Evolutionary conservation across 257 asterid species (phyloP), one percentile per base, ranked within the genome.

Genomic region (Sherardia arvensis): DNA sequence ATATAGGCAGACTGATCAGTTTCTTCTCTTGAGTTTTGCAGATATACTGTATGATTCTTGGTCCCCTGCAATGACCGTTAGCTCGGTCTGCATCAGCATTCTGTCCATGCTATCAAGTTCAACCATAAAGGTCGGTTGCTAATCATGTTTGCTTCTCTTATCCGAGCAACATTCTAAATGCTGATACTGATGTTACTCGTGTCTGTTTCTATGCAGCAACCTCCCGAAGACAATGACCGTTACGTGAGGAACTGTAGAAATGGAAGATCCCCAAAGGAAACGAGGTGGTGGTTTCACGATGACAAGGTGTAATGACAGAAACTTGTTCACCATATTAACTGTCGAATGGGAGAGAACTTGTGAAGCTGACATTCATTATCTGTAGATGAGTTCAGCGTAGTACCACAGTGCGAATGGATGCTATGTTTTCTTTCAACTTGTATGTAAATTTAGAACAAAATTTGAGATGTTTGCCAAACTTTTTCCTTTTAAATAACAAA

Each of bases 1-100:
- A 11, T 20, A 1, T 21, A 4, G 20, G 61, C 14, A 20, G 38
- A 17, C 8, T 30, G 47, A 11, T 0, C 14, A 17, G 15, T 47
- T 18, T 48, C 7, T 78, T 33, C 38, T 59, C 26, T 53, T 59
- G 11, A 55, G 17, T 26, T 63, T 8, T 69, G 59, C 91, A 92
- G 99, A 92, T 81, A 92, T 92, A 73, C 61, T 92, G 58, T 92
- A 92, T 9, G 99, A 92, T 77, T 89, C 99, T 2, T 92, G 99
- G 99, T 92, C 99, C 36, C 99, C 99, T 25, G 99, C 99, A 21
- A 92, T 92, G 99, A 92, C 99, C 53, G 99, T 92, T 36, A 84
- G 96, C 80, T 92, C 99, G 18, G 69, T 92, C 74, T 92, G 99
- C 76, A 92, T 92, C 81, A 92, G 99, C 85, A 87, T 92, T 78